phyloP scores from a whole-genome alignment of 768 basidiomycete genomes.

The Butyriboletus loyo region DNA sequence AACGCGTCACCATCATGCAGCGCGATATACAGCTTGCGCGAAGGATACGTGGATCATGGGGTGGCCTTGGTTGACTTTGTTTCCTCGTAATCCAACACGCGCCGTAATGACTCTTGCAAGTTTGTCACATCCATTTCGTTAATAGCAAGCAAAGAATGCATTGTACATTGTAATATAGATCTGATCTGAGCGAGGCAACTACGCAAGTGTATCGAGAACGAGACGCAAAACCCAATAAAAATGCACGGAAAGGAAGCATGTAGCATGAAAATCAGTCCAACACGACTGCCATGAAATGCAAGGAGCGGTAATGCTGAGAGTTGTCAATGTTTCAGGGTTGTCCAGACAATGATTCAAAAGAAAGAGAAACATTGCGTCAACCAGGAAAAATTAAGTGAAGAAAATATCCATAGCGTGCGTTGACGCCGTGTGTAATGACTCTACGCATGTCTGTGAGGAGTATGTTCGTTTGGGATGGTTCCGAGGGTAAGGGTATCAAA shows the following conservation, averaged over 20 bases:
- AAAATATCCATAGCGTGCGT: constrained; percentile 23
- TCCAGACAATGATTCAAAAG: constrained; percentile 15
- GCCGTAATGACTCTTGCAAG: neutral
- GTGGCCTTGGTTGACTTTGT: constrained; percentile 53
- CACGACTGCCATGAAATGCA: constrained; percentile 12
- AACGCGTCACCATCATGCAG: constrained; percentile 97
- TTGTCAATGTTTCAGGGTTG: constrained; percentile 13
- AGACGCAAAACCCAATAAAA: constrained; percentile 5
- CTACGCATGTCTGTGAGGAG: constrained; percentile 17
- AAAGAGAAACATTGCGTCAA: constrained; percentile 1
- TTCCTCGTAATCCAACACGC: neutral
- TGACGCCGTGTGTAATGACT: constrained; percentile 8
- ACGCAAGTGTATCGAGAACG: constrained; percentile 11
- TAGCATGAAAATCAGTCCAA: constrained; percentile 16
- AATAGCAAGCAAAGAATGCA: constrained; percentile 11
- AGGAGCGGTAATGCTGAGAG: constrained; percentile 6
- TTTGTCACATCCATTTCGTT: neutral
- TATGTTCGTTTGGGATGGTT: constrained; percentile 13
- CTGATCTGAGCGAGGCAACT: constrained; percentile 12
- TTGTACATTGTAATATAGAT: constrained; percentile 30
- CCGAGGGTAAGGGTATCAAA: constrained; percentile 27
- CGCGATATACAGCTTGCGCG: constrained; percentile 95
- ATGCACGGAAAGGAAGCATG: constrained; percentile 12
- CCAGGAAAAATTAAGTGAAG: constrained; percentile 16
- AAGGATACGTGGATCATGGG: constrained; percentile 90